These are phyloP conservation scores for Linum tenue DNA, from an alignment of 345 rosid species.

Conservation along the genomic window DNA sequence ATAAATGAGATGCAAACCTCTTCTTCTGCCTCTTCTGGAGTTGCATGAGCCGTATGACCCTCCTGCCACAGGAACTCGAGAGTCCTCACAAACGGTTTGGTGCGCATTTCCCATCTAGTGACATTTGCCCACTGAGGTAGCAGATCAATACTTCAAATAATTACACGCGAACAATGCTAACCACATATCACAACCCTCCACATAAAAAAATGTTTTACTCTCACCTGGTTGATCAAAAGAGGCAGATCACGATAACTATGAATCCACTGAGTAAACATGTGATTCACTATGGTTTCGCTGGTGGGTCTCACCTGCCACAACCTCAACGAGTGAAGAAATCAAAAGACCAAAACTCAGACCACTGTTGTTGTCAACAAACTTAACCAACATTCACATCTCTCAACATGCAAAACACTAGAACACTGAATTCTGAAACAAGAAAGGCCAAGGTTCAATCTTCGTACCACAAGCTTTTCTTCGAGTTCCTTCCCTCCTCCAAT, in stretches of 20 bases:
- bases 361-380: conserved; percentile 17
- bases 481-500: conserved; percentile 91
- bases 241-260: conserved; percentile 94
- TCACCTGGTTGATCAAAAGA: conserved; percentile 87
- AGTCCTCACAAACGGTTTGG: conserved; percentile 90
- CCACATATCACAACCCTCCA: too few relatives aligned
- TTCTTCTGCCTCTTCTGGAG: conserved; percentile 80
- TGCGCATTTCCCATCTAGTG: conserved; percentile 94
- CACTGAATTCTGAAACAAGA: background rate
- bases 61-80: conserved; percentile 97
- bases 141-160: background rate
- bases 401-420: conserved; percentile 1
- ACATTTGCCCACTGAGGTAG: conserved; percentile 79
- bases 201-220: background rate
- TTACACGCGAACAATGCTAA: background rate
- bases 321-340: conserved; percentile 68
- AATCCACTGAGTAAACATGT: conserved; percentile 96
- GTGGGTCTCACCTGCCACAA: conserved; percentile 97
- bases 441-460: background rate
- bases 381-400: conserved; percentile 10
- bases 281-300: conserved; percentile 92
- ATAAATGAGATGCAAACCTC: conserved; percentile 44
- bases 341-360: conserved; percentile 54
- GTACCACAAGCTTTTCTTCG: conserved; percentile 96
- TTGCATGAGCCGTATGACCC: conserved; percentile 93